Evolutionary conservation across 805 yeast species (phyloP), one percentile per base, ranked within the genome.

Genomic region (Spathaspora hagerdaliae): DNA sequence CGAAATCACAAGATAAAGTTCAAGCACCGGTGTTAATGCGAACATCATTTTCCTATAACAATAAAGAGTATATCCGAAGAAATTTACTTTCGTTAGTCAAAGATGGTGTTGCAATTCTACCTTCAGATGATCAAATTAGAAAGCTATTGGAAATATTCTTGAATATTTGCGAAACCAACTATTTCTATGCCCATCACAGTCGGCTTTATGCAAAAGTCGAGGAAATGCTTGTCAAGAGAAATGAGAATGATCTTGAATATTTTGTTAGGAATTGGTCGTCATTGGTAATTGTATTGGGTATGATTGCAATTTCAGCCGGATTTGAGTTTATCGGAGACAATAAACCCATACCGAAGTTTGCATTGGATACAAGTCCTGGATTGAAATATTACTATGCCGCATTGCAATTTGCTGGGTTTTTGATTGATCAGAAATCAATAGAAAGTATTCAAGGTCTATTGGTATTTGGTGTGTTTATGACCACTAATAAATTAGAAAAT

Each of bases 81-180:
- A 43, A 42, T 14, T 31, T 44, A 15, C 27, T 43, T 13, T 42
- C 52, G 5, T 27, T 47, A 26, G 36, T 53, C 24, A 38, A 32
- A 27, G 49, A 53, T n/a, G 46, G 53, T 7, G 36, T 51, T 10
- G 44, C 47, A 10, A 31, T 39, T 13, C 36, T 51, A 7, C 57
- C 57, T 6, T 29, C 48, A 7, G 43, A 42, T 26, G 46, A 51
- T 12, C 29, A 35, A 13, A 38, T 53, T 31, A 26, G 42, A 19
- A 49, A 43, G 13, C 32, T 51, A 26, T 36, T 51, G 7, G 32
- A 34, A n/a, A 49, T 53, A 5, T 51, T 36, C 36, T 38, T 53
- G 11, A 46, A 50, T 27, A 44, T 53, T 14, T 53, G 55, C 41
- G 55, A 51, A 36, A 53, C 57, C 10, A 53, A 53, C 31, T 52